These are phyloP conservation scores for Chenopodium suecicum DNA, from an alignment of 148 eudicot species.

Conservation along the genomic window DNA sequence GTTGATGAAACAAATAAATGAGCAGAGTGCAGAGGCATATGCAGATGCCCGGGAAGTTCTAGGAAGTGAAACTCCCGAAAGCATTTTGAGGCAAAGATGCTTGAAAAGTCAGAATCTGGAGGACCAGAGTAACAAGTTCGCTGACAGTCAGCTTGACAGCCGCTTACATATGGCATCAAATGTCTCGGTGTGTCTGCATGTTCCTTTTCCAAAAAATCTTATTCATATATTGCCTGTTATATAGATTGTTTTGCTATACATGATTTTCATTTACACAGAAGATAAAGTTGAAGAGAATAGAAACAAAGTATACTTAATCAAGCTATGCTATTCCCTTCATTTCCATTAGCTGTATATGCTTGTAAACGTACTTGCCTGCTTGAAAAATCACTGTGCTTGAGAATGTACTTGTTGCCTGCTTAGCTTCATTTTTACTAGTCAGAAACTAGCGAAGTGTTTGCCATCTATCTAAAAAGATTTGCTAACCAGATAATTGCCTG, in stretches of 20 bases:
- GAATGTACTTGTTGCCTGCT: not conserved
- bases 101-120: constrained; percentile 31
- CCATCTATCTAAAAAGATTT: not conserved
- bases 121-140: constrained; percentile 26
- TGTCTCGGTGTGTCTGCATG: constrained; percentile 41
- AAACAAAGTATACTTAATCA: not conserved
- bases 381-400: not conserved
- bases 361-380: too few relatives aligned
- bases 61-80: constrained; percentile 84
- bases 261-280: not conserved
- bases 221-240: not conserved
- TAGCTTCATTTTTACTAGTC: not conserved
- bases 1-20: constrained; percentile 80
- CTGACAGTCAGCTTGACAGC: constrained; percentile 32
- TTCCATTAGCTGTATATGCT: too few relatives aligned
- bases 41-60: constrained; percentile 85
- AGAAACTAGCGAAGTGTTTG: not conserved
- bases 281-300: not conserved
- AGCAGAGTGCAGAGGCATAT: constrained; percentile 72
- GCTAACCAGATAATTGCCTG: constrained; percentile 1
- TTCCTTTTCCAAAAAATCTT: not conserved
- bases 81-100: constrained; percentile 51
- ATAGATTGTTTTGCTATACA: not conserved
- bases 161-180: constrained; percentile 37
- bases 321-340: too few relatives aligned